phyloP scores from a whole-genome alignment of 331 rosid species.

The Ulmus americana region DNA sequence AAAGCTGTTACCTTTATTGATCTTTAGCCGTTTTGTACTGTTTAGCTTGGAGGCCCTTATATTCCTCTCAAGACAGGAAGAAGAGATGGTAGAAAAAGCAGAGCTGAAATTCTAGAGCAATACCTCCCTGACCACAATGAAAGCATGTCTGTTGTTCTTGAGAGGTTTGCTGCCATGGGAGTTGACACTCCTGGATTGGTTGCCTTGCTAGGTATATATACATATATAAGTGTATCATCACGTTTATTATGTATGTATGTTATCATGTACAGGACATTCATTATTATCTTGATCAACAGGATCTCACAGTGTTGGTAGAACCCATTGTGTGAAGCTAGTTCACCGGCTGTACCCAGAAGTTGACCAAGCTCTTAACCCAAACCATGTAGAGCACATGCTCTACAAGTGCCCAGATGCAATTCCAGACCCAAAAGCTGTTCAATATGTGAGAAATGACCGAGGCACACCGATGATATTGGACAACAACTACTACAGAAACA shows the following conservation, averaged over 20 bases:
- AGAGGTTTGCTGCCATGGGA: conserved; percentile 73
- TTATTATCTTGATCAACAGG: conserved; percentile 30
- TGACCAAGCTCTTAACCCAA: conserved; percentile 66
- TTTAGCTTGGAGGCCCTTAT: conserved; percentile 81
- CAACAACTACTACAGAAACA: conserved; percentile 93
- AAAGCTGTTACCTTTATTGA: too few species aligned
- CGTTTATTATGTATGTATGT: not conserved
- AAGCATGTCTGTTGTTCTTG: conserved; percentile 83
- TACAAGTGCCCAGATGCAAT: conserved; percentile 87
- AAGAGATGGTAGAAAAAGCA: conserved; percentile 94
- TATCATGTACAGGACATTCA: not conserved
- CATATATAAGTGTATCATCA: not conserved
- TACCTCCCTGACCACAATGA: conserved; percentile 97
- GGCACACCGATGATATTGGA: conserved; percentile 91
- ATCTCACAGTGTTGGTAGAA: conserved; percentile 92
- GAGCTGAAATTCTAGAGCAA: conserved; percentile 69
- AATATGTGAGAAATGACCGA: conserved; percentile 90
- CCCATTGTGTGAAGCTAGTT: conserved; percentile 91
- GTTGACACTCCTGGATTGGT: conserved; percentile 88
- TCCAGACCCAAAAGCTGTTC: conserved; percentile 95
- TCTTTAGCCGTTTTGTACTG: not conserved
- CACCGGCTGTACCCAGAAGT: conserved; percentile 95
- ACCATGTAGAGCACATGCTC: conserved; percentile 80
- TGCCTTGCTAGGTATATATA: conserved; percentile 63
- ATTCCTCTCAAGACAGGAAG: conserved; percentile 88